A percentile compares a stretch with the other conserved stretches of the same genome.
Evolutionary conservation across 176 grass and related monocot genomes (phyloP).

Genomic region (Oryza meridionalis): DNA sequence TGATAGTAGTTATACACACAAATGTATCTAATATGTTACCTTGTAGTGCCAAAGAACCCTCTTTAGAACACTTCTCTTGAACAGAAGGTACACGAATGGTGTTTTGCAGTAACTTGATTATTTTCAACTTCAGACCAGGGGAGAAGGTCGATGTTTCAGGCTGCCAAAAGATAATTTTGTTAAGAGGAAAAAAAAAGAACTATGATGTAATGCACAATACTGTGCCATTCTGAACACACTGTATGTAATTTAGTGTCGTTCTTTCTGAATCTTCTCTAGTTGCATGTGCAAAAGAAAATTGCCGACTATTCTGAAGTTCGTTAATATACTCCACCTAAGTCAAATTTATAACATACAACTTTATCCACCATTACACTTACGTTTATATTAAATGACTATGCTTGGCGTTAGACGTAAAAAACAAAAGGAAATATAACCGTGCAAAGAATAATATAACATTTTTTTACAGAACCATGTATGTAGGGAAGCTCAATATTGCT

Average conservation of each 20-base stretch:
- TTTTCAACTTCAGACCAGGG: conserved; percentile 83
- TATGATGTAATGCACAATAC: conserved; percentile 11
- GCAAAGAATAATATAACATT: not conserved
- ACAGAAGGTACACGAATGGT: conserved; percentile 41
- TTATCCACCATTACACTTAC: not conserved
- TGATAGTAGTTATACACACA: conserved; percentile 30
- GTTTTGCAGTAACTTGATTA: conserved; percentile 78
- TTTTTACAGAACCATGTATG: conserved; percentile 6
- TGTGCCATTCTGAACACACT: conserved; percentile 29
- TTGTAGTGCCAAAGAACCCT: conserved; percentile 40
- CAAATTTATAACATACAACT: conserved; percentile 10
- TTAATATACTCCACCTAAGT: conserved; percentile 8
- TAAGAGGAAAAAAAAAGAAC: not conserved
- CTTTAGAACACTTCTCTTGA: conserved; percentile 47
- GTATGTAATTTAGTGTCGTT: not conserved
- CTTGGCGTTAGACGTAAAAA: not conserved
- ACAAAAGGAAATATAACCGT: not conserved
- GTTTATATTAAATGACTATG: not conserved
- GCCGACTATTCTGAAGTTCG: not conserved
- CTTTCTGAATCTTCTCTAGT: not conserved
- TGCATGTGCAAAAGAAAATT: not conserved
- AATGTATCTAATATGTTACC: conserved; percentile 44
- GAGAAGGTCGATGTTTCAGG: conserved; percentile 79
- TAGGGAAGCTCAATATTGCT: not conserved
- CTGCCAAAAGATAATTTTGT: conserved; percentile 47